Percentiles rank a stretch among this genome's conserved stretches.
These are phyloP conservation scores for Amanita polypyramis DNA, from an alignment of 768 basidiomycete species.

Conservation along the genomic window DNA sequence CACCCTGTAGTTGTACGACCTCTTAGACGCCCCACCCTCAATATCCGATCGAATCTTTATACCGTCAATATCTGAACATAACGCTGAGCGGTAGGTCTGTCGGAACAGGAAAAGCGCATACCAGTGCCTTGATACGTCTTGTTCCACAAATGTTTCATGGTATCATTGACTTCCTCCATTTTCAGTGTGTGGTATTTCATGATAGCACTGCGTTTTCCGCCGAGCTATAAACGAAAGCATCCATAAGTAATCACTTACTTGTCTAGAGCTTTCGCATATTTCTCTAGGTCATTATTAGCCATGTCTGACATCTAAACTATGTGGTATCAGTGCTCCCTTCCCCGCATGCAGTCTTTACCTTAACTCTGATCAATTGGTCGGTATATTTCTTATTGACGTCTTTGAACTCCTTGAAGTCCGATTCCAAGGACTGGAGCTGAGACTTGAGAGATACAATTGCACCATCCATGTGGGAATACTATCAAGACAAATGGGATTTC, in stretches of 20 bases:
- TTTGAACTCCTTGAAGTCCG: slow-evolving; percentile 77
- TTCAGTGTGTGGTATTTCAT: slow-evolving; percentile 97
- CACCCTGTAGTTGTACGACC: slow-evolving; percentile 96
- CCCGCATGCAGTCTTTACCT: slow-evolving; percentile 37
- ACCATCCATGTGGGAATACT: slow-evolving; percentile 78
- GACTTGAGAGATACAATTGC: slow-evolving; percentile 67
- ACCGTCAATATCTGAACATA: slow-evolving; percentile 82
- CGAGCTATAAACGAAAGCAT: not conserved
- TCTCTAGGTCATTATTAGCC: slow-evolving; percentile 95
- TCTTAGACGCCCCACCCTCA: slow-evolving; percentile 82
- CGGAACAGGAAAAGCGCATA: slow-evolving; percentile 21
- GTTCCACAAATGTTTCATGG: slow-evolving; percentile 95
- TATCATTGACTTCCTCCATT: slow-evolving; percentile 99
- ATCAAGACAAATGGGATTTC: slow-evolving; percentile 7
- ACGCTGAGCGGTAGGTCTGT: not conserved
- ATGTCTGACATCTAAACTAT: slow-evolving; percentile 81
- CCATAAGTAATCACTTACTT: slow-evolving; percentile 44
- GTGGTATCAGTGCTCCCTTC: not conserved
- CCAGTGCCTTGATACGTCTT: slow-evolving; percentile 99
- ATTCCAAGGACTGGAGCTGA: slow-evolving; percentile 54
- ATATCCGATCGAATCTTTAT: slow-evolving; percentile 92
- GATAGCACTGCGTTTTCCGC: slow-evolving; percentile 63
- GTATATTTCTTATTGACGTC: slow-evolving; percentile 79
- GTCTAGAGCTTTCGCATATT: slow-evolving; percentile 95
- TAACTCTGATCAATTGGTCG: slow-evolving; percentile 88